Evolutionary conservation across 306 rosid genomes (phyloP), one percentile per base, ranked within the genome.

Genomic region (Vigna unguiculata): DNA sequence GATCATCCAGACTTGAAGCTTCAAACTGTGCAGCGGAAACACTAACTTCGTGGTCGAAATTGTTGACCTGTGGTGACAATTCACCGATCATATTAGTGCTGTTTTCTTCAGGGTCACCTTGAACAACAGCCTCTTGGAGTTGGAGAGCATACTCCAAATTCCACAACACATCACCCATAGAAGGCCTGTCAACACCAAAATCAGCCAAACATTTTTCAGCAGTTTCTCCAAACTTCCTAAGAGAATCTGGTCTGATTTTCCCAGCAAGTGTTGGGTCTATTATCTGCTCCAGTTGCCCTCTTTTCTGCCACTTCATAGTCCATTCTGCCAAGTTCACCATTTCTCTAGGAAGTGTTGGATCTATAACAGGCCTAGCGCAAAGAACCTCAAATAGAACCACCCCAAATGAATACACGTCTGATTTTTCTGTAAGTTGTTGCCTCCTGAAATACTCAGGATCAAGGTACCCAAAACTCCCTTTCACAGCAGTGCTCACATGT

Each of bases 241-340:
- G 93, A 76, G 99, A 95, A 80, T 91, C 96, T 2, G 97, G 87
- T 73, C 87, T 87, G 46, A 95, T 82, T 85, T 91, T 90, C 25
- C 97, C 97, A 0, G 74, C 87, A 13, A 95, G 93, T 6, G 83
- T 82, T 46, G 90, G 80, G 40, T 95, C 99, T 43, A 95, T 87
- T 43, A 95, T 95, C 49, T 91, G 96, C 3, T 86, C 97, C 83
- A 95, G 66, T 76, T 90, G 97, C 72, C 99, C 96, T 62, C 21
- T 89, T 77, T 88, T 92, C 86, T 88, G 97, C 97, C 97, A 95
- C 69, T 95, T 89, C 96, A 95, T 89, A 49, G 92, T 86, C 99
- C 99, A 95, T 84, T 95, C 97, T 47, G 97, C 99, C 62, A 95
- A 85, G 84, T 92, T 92, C 82, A 95, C 99, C 97, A 80, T 90